A percentile compares a stretch with the other conserved stretches of the same genome.
These are phyloP conservation scores for Trapa bicornis DNA, from an alignment of 345 rosid species.

Conservation along the genomic window DNA sequence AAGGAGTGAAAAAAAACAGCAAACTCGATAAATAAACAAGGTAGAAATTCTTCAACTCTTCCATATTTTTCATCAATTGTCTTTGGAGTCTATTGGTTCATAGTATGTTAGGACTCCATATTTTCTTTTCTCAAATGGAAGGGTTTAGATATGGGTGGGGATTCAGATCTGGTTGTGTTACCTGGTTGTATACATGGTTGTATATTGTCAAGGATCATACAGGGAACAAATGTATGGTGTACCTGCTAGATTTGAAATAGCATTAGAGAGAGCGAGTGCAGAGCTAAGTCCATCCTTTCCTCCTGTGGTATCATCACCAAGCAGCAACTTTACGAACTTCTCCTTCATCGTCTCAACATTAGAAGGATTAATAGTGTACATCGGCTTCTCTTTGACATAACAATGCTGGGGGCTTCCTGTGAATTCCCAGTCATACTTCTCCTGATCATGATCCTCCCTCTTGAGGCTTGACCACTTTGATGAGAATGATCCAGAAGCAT, in stretches of 20 bases:
- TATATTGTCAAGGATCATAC: background rate
- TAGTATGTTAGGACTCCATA: too few relatives aligned
- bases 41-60: too few relatives aligned
- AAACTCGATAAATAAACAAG: too few relatives aligned
- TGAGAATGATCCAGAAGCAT: conserved; percentile 69
- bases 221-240: conserved; percentile 1
- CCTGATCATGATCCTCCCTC: conserved; percentile 32
- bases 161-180: too few relatives aligned
- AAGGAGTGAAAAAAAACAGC: too few relatives aligned
- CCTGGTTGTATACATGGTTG: background rate
- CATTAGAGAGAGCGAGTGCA: conserved; percentile 84
- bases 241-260: conserved; percentile 83
- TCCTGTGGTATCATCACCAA: conserved; percentile 82
- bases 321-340: conserved; percentile 61
- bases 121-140: too few relatives aligned
- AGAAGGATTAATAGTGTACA: conserved; percentile 23
- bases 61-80: too few relatives aligned
- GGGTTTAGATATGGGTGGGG: too few relatives aligned
- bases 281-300: conserved; percentile 55
- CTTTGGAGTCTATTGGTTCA: too few relatives aligned
- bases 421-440: conserved; percentile 39
- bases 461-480: conserved; percentile 61
- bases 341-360: conserved; percentile 84
- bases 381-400: conserved; percentile 45
- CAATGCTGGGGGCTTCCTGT: conserved; percentile 44